These are phyloP conservation scores for Diaporthe sp. DNA, from an alignment of 2,329 filamentous ascomycete species.

Conservation along the genomic window DNA sequence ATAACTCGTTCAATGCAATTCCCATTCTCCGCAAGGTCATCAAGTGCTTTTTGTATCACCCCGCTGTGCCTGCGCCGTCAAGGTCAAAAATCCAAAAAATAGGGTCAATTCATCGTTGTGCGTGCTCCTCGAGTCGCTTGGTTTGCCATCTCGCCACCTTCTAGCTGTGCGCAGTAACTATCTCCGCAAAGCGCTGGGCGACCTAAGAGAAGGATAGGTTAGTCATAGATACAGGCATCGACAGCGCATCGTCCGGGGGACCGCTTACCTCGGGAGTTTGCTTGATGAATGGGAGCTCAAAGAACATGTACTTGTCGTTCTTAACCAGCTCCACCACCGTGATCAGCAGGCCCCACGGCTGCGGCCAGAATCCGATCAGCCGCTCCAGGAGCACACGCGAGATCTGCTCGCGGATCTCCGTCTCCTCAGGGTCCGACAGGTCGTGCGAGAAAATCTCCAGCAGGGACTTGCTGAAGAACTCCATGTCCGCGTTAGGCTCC, in stretches of 20 bases:
- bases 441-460: constrained; percentile 87
- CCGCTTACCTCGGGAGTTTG: constrained; percentile 81
- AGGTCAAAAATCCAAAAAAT: not conserved
- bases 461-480: constrained; percentile 90
- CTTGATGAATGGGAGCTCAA: constrained; percentile 93
- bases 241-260: not conserved
- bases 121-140: not conserved
- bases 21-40: not conserved
- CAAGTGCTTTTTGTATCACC: not conserved
- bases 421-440: constrained; percentile 77
- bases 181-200: constrained; percentile 26
- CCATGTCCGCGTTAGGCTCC: constrained; percentile 88
- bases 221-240: not conserved
- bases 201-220: not conserved
- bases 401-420: constrained; percentile 89
- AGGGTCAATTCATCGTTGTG: not conserved
- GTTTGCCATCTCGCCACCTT: not conserved
- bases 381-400: constrained; percentile 89
- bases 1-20: not conserved
- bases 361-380: constrained; percentile 87
- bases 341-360: constrained; percentile 94
- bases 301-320: constrained; percentile 91
- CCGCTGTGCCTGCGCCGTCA: not conserved
- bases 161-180: constrained; percentile 25
- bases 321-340: constrained; percentile 90